Evolutionary conservation across 108 stramenopile genomes (phyloP).

Genomic region (Nitzschia sp.): DNA sequence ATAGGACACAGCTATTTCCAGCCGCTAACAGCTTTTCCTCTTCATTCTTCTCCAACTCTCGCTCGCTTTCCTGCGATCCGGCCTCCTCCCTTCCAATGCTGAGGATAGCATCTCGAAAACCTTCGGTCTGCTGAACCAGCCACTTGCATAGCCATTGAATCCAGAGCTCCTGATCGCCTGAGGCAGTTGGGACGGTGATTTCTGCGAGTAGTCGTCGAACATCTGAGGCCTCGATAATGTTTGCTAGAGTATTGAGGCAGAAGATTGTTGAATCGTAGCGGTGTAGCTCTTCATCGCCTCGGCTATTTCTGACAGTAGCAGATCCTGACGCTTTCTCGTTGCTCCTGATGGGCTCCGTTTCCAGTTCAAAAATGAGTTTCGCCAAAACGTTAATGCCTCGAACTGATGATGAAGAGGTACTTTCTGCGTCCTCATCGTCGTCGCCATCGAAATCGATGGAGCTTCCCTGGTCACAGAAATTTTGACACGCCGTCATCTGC

Average conservation of each 20-base stretch:
- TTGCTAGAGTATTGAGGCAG: constrained; percentile 79
- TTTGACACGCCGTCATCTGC: constrained; percentile 41
- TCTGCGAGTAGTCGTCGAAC: constrained; percentile 20
- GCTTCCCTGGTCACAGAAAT: not conserved
- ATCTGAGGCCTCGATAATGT: constrained; percentile 61
- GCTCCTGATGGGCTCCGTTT: not conserved
- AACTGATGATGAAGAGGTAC: not conserved
- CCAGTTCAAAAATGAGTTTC: constrained; percentile 21
- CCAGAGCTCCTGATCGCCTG: constrained; percentile 20
- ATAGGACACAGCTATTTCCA: constrained; percentile 80
- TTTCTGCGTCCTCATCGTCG: constrained; percentile 10
- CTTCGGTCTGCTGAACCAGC: constrained; percentile 59
- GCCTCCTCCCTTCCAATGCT: constrained; percentile 39
- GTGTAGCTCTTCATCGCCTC: constrained; percentile 16
- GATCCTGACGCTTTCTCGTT: not conserved
- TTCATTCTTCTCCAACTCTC: constrained; percentile 49
- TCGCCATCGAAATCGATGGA: constrained; percentile 9
- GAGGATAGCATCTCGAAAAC: constrained; percentile 61
- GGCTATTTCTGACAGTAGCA: not conserved
- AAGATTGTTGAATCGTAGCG: constrained; percentile 65
- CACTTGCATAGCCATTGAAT: constrained; percentile 66
- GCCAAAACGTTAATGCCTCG: constrained; percentile 25
- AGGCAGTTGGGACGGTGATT: constrained; percentile 2
- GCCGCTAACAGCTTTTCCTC: constrained; percentile 73
- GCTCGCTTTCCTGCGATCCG: not conserved